Conservation (phyloP, 768 basidiomycete species). For the Agrocybe praecox region DNA sequence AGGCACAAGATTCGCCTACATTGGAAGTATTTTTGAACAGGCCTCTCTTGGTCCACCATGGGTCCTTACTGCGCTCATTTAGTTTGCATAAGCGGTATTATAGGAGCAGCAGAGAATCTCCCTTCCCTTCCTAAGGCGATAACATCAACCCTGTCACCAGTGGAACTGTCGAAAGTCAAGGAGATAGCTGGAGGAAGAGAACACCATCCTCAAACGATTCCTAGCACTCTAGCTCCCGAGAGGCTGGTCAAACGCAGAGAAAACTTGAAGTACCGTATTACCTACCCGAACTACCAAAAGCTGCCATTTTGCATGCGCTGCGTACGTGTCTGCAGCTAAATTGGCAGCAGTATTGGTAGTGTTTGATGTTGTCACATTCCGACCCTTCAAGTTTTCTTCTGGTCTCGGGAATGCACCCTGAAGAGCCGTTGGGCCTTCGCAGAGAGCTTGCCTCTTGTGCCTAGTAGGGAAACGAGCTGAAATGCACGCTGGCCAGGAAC, state of each 20-base stretch:
- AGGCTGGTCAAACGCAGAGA: constrained; percentile 11
- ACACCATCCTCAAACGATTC: constrained; percentile 23
- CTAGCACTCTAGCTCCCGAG: constrained; percentile 22
- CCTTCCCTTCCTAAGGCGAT: constrained; percentile 13
- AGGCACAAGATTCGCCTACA: too few relatives aligned
- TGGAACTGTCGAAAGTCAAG: constrained; percentile 16
- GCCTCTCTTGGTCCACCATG: too few relatives aligned
- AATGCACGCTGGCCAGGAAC: constrained; percentile 28
- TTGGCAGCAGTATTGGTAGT: constrained; percentile 31
- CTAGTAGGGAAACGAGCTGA: constrained; percentile 37
- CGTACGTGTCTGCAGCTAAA: constrained; percentile 30
- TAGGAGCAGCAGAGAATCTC: too few relatives aligned
- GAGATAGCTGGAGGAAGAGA: constrained; percentile 24
- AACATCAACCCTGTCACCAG: constrained; percentile 19
- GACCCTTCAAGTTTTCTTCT: constrained; percentile 15
- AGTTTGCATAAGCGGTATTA: constrained; percentile 18
- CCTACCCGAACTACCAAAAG: too few relatives aligned
- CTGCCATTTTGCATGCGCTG: constrained; percentile 20
- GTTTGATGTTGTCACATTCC: too few relatives aligned
- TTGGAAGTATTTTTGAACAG: too few relatives aligned
- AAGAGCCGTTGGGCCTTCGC: constrained; percentile 20
- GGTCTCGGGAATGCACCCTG: constrained; percentile 23
- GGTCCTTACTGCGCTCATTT: constrained; percentile 21
- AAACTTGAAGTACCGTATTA: too few relatives aligned
- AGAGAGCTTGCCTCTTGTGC: constrained; percentile 29